Percentiles rank a stretch among this genome's conserved stretches.
Conservation (phyloP, 2,329 filamentous ascomycete species). For the Penicillium janthinellum region DNA sequence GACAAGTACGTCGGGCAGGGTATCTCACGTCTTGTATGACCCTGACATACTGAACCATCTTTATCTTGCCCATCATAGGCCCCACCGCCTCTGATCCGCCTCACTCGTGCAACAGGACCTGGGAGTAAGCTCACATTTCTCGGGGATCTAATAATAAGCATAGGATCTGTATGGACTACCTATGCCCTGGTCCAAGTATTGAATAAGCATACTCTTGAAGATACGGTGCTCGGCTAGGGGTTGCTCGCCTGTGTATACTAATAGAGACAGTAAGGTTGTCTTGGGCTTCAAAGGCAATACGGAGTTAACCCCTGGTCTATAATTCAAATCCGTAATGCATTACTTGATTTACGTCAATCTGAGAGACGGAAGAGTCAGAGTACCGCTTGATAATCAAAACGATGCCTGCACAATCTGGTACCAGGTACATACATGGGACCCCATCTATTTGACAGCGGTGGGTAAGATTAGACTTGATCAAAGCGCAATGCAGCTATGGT, state of each 20-base stretch:
- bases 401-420: not conserved
- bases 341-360: no score
- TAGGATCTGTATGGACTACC: not conserved
- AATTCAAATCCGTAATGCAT: no score
- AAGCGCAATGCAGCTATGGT: constrained; percentile 5
- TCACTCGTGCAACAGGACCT: not conserved
- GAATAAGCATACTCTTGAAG: not conserved
- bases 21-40: not conserved
- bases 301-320: no score
- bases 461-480: constrained; percentile 5
- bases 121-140: not conserved
- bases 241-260: not conserved
- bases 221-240: not conserved
- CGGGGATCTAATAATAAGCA: not conserved
- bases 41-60: not conserved
- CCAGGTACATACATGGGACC: not conserved
- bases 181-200: not conserved
- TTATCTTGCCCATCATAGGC: not conserved
- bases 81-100: not conserved
- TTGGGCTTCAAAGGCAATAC: no score
- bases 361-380: no score
- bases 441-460: not conserved
- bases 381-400: no score
- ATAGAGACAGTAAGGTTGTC: no score
- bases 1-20: not conserved